phyloP scores from a whole-genome alignment of 2,329 filamentous ascomycete species.

The Cytospora chrysosperma region DNA sequence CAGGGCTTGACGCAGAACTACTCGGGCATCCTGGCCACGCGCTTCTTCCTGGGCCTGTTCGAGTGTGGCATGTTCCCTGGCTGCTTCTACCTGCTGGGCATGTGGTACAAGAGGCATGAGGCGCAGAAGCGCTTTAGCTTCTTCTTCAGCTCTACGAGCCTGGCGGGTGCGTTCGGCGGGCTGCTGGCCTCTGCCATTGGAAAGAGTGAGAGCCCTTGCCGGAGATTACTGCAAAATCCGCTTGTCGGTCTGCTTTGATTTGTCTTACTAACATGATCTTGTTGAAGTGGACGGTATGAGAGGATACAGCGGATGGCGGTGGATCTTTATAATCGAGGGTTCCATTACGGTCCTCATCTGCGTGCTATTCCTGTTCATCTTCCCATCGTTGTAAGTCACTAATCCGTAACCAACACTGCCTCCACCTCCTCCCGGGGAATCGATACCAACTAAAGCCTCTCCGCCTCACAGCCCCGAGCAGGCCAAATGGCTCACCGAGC shows the following conservation, averaged over 20 bases:
- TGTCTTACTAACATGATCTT: not conserved
- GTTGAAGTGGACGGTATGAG: slow-evolving; percentile 60
- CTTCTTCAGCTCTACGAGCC: slow-evolving; percentile 82
- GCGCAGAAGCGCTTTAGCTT: slow-evolving; percentile 90
- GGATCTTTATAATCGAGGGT: slow-evolving; percentile 82
- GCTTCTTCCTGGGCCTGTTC: slow-evolving; percentile 81
- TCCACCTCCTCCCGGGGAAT: too few species aligned
- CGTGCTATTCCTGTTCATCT: slow-evolving; percentile 64
- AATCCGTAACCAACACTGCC: not conserved
- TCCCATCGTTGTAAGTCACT: slow-evolving; percentile 61
- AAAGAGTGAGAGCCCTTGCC: slow-evolving; percentile 53
- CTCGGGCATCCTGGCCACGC: slow-evolving; percentile 70
- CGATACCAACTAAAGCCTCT: too few species aligned
- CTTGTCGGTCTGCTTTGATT: not conserved
- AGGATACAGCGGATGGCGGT: slow-evolving; percentile 73
- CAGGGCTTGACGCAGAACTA: slow-evolving; percentile 81
- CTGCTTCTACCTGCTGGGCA: slow-evolving; percentile 68
- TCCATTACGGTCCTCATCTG: slow-evolving; percentile 60
- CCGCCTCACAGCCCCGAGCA: slow-evolving; percentile 55
- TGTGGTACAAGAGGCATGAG: slow-evolving; percentile 87
- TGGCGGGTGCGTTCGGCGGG: slow-evolving; percentile 83
- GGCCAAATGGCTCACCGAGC: slow-evolving; percentile 68
- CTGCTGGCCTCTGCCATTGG: slow-evolving; percentile 83
- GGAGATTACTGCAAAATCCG: not conserved
- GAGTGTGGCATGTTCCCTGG: slow-evolving; percentile 73